Evolutionary conservation across 768 basidiomycete species (phyloP).

Genomic region (Pulveroboletus sp.): DNA sequence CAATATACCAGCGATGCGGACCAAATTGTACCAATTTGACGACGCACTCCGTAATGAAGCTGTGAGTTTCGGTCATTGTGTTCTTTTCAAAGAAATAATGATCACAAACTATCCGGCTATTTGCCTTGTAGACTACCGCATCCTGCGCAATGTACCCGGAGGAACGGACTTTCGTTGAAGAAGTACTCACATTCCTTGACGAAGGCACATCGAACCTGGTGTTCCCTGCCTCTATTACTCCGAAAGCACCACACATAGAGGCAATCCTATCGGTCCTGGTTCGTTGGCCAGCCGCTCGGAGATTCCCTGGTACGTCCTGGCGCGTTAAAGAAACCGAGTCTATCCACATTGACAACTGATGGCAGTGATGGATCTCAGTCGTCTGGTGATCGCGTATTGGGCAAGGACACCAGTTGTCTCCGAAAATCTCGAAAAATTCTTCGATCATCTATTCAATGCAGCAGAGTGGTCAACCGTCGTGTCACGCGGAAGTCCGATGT

Average conservation of each 20-base stretch:
- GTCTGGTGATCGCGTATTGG: conserved; percentile 66
- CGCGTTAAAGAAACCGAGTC: background rate
- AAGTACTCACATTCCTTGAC: conserved; percentile 57
- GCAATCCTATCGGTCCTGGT: conserved; percentile 59
- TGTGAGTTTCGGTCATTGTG: conserved; percentile 39
- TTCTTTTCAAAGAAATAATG: background rate
- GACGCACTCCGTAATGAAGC: conserved; percentile 63
- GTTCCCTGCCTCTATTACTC: conserved; percentile 25
- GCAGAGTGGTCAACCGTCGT: conserved; percentile 53
- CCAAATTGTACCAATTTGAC: conserved; percentile 74
- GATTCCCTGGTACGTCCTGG: conserved; percentile 59
- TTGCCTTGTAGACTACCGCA: conserved; percentile 54
- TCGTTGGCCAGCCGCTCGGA: conserved; percentile 69
- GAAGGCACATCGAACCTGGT: conserved; percentile 41
- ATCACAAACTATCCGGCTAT: background rate
- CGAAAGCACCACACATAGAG: conserved; percentile 53
- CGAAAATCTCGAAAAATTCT: conserved; percentile 47
- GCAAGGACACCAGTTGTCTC: conserved; percentile 47
- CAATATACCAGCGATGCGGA: conserved; percentile 72
- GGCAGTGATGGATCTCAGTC: conserved; percentile 80
- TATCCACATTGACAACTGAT: background rate
- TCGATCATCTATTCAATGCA: conserved; percentile 60
- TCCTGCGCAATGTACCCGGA: conserved; percentile 67
- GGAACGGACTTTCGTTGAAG: conserved; percentile 55
- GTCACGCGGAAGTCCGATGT: conserved; percentile 51